Base-by-base conservation (phyloP, 1,284 basidiomycete genomes). In the Cerioporus squamosus region DNA sequence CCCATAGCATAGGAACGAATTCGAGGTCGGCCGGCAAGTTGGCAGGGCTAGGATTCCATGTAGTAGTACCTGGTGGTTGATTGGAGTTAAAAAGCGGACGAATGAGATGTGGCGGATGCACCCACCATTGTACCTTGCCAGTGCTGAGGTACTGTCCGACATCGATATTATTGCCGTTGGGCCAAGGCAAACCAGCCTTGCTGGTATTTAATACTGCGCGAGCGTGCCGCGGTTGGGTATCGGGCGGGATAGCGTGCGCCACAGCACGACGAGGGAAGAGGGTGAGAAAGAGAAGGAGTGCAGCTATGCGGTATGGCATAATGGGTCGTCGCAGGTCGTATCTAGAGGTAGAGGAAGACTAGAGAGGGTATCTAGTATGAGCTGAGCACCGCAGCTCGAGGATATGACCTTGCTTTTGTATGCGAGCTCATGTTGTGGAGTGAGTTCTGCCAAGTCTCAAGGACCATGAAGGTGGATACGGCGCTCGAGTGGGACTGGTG, bases 1-100 rank as follows among this genome's bases (percentile, higher is more conserved):
- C 74, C 75, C 75, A 77, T 22, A 77, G 71, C 73, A 75, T 75
- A 10, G 75, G 74, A 14, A 75, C 72, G 53, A 74, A 77, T 59
- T 75, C 74, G 6, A 74, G 56, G 50, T 62, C 54, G 9, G 68
- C 33, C 3, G 51, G n/a, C 57, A 36, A n/a, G 72, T 57, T 10
- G 68, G 59, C 26, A 49, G 59, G 14, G 33, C 33, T 36, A 10
- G 72, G 68, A 18, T 68, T 63, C 73, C 74, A 75, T 2, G 72
- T 72, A n/a, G 50, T 75, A 75, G 56, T 75, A 75, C 73, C 74
- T 75, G 24, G 6, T 14, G 43, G 3, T 23, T n/a, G 22, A 15
- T n/a, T 9, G 47, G 33, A 43, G 6, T 33, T 12, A 15, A 10
- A 10, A 12, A 36, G 33, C 9, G 26, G 33, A 36, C 9, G 14